Conservation (phyloP, 805 yeast genomes). For the Pichia nakasei region DNA sequence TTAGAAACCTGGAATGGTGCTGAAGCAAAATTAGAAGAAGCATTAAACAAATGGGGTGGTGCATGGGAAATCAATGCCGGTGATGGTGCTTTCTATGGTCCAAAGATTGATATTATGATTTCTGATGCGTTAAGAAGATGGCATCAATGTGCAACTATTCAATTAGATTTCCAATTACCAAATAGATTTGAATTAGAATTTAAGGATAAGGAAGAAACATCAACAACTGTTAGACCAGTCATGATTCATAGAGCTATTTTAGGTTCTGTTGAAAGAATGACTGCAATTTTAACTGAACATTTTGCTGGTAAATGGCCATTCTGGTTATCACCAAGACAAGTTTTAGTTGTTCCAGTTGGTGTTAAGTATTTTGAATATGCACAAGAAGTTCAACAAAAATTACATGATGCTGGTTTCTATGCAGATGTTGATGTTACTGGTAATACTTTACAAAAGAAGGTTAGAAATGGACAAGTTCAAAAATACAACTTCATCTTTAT, state of each 20-base stretch:
- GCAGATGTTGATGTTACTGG: constrained; percentile 92
- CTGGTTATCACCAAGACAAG: constrained; percentile 99
- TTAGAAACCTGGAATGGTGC: constrained; percentile 91
- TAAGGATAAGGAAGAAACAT: constrained; percentile 58
- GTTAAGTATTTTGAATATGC: constrained; percentile 90
- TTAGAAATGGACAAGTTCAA: constrained; percentile 90
- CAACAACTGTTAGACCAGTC: constrained; percentile 76
- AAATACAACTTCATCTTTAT: constrained; percentile 93
- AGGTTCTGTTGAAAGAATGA: constrained; percentile 98
- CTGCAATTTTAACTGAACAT: constrained; percentile 96
- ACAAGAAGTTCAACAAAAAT: constrained; percentile 58
- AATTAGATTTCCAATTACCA: constrained; percentile 97
- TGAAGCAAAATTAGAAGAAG: constrained; percentile 72
- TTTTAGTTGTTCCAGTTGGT: constrained; percentile 94
- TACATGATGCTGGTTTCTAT: constrained; percentile 69
- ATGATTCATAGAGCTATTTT: constrained; percentile 99
- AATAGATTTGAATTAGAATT: constrained; percentile 84
- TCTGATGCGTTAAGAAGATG: constrained; percentile 92
- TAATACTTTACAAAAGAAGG: constrained; percentile 96
- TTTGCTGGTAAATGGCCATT: constrained; percentile 99
- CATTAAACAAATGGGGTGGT: constrained; percentile 79
- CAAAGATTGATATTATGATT: constrained; percentile 93
- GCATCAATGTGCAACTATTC: constrained; percentile 99
- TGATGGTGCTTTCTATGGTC: constrained; percentile 95
- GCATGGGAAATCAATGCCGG: constrained; percentile 93